These are phyloP conservation scores for Fraxinus paxiana DNA, from an alignment of 305 asterid species.

Conservation along the genomic window DNA sequence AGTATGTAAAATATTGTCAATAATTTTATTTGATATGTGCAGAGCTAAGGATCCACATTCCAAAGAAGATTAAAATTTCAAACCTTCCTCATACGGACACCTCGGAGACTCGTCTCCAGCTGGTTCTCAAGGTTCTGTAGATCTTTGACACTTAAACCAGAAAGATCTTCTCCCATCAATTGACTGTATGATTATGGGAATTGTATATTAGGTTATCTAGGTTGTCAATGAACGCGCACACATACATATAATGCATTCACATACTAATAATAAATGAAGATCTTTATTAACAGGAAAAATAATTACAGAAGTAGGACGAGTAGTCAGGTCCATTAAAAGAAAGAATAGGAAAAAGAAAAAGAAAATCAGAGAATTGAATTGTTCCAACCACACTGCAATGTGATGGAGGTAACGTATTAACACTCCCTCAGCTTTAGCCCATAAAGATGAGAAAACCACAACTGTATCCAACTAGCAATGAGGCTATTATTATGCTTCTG, in stretches of 20 bases:
- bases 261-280: not conserved
- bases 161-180: conserved; percentile 66
- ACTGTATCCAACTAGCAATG: not conserved
- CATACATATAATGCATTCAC: not conserved
- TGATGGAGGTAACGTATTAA: not conserved
- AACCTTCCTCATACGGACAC: conserved; percentile 65
- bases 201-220: conserved; percentile 8
- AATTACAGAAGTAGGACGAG: not conserved
- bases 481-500: not conserved
- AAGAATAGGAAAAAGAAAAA: not conserved
- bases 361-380: not conserved
- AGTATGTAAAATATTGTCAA: conserved; percentile 18
- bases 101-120: conserved; percentile 59
- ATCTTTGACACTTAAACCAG: conserved; percentile 51
- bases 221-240: not conserved
- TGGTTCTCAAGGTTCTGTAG: conserved; percentile 61
- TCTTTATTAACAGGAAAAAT: not conserved
- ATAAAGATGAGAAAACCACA: not conserved
- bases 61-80: conserved; percentile 1
- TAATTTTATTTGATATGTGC: not conserved
- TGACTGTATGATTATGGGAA: conserved; percentile 37
- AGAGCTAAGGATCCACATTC: not conserved
- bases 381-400: not conserved
- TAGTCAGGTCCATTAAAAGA: not conserved
- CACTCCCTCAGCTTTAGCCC: not conserved